phyloP scores from a whole-genome alignment of 352 stramenopile species.

The Pythium insidiosum region DNA sequence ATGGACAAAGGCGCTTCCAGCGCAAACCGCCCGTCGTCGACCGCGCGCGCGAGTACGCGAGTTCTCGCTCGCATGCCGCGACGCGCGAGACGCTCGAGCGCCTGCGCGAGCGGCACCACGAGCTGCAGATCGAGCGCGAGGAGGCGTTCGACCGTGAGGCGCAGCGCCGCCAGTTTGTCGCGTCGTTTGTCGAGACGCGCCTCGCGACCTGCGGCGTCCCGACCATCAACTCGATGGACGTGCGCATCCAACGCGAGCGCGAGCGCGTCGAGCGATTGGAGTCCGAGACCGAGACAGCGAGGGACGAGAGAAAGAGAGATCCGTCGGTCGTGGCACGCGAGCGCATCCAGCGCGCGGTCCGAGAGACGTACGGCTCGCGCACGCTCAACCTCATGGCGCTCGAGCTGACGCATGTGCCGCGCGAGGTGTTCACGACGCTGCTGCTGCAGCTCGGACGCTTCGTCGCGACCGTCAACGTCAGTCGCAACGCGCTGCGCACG shows the following conservation, averaged over 20 bases:
- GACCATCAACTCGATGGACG: slow-evolving; percentile 55
- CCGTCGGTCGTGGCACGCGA: slow-evolving; percentile 10
- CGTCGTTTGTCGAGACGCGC: slow-evolving; percentile 46
- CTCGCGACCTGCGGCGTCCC: slow-evolving; percentile 51
- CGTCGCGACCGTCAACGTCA: slow-evolving; percentile 54
- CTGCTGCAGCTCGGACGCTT: slow-evolving; percentile 53
- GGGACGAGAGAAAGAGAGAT: slow-evolving; percentile 6
- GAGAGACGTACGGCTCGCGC: slow-evolving; percentile 38
- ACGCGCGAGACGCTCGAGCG: slow-evolving; percentile 37
- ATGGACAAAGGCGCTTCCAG: slow-evolving; percentile 27
- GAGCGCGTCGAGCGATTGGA: slow-evolving; percentile 3
- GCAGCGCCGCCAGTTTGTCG: slow-evolving; percentile 29
- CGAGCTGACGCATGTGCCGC: slow-evolving; percentile 54
- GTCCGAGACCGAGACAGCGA: background rate
- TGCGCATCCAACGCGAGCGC: slow-evolving; percentile 44
- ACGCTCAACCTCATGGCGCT: slow-evolving; percentile 58
- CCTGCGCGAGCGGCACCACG: slow-evolving; percentile 37
- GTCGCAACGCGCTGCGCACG: slow-evolving; percentile 57
- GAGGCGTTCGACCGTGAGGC: slow-evolving; percentile 36
- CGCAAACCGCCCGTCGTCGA: slow-evolving; percentile 54
- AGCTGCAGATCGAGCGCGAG: slow-evolving; percentile 40
- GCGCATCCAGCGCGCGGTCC: slow-evolving; percentile 29
- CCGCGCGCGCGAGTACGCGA: slow-evolving; percentile 38
- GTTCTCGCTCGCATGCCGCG: slow-evolving; percentile 28
- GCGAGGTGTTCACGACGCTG: slow-evolving; percentile 46